Evolutionary conservation across 1,284 basidiomycete species (phyloP).

Genomic region (Volvariella volvacea): DNA sequence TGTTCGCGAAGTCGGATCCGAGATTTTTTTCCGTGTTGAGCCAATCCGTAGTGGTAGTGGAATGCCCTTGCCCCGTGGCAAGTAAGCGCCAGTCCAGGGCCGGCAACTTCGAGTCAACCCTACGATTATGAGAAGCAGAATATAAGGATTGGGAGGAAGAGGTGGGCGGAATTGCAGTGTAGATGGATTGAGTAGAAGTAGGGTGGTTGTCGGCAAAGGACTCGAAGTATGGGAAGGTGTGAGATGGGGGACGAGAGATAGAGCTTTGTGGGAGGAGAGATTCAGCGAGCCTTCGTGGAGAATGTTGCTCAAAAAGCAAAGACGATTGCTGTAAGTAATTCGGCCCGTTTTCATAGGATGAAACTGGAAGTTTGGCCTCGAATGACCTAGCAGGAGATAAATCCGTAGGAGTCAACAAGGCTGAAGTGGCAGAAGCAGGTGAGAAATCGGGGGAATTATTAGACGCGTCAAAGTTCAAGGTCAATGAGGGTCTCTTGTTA

Average conservation of each 20-base stretch:
- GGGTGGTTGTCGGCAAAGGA: constrained; percentile 37
- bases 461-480: constrained; percentile 34
- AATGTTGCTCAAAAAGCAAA: constrained; percentile 36
- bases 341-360: constrained; percentile 38
- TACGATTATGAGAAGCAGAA: constrained; percentile 21
- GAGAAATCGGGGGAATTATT: constrained; percentile 58
- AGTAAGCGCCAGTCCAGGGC: constrained; percentile 29
- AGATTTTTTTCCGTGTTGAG: constrained; percentile 21
- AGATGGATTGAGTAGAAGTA: constrained; percentile 23
- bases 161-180: constrained; percentile 12
- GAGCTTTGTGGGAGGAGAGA: constrained; percentile 13
- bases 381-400: constrained; percentile 56
- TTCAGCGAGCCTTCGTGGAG: constrained; percentile 14
- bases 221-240: constrained; percentile 42
- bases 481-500: constrained; percentile 36
- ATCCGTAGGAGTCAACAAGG: constrained; percentile 61
- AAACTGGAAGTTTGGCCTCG: constrained; percentile 44
- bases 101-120: constrained; percentile 19
- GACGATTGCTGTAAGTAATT: constrained; percentile 28
- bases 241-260: constrained; percentile 17
- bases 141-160: constrained; percentile 25
- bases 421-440: constrained; percentile 58
- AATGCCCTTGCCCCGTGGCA: constrained; percentile 6
- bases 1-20: constrained; percentile 19
- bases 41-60: constrained; percentile 22